Conservation (phyloP, 2,329 filamentous ascomycete genomes). For the Ilyonectria mors-panacis region DNA sequence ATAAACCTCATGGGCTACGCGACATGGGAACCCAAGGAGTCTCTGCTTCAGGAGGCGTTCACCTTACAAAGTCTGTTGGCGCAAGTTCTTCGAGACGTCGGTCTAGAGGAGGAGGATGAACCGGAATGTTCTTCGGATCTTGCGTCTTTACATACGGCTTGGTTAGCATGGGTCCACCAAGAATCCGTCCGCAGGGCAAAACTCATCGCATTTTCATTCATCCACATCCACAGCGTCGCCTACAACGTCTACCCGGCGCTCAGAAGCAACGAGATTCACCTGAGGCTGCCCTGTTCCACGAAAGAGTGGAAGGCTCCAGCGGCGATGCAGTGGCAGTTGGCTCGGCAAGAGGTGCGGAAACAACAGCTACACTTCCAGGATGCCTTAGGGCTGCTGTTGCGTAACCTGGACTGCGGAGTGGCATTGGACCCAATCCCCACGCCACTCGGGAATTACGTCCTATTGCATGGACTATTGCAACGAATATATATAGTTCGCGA, state of each 20-base stretch:
- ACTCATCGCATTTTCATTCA: conserved; percentile 56
- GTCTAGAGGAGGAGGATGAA: conserved; percentile 43
- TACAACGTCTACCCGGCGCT: conserved; percentile 57
- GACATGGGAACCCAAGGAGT: conserved; percentile 54
- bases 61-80: conserved; percentile 52
- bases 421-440: conserved; percentile 54
- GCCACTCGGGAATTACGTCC: conserved; percentile 55
- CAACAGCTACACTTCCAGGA: conserved; percentile 56
- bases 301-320: conserved; percentile 55
- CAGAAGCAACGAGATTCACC: conserved; percentile 54
- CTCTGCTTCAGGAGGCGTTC: conserved; percentile 54
- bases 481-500: conserved; percentile 57
- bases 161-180: conserved; percentile 51
- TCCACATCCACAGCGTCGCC: conserved; percentile 57
- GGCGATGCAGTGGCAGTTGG: conserved; percentile 49
- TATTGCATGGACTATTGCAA: conserved; percentile 56
- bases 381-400: conserved; percentile 52
- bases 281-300: conserved; percentile 54
- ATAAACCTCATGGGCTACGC: conserved; percentile 57
- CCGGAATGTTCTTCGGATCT: background rate
- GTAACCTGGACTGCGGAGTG: conserved; percentile 47
- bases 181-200: conserved; percentile 55
- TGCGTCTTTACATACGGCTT: conserved; percentile 27
- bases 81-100: conserved; percentile 53
- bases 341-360: conserved; percentile 46